These are phyloP conservation scores for Arxiozyma slooffiae DNA, from an alignment of 1,139 yeast genomes.

Conservation along the genomic window DNA sequence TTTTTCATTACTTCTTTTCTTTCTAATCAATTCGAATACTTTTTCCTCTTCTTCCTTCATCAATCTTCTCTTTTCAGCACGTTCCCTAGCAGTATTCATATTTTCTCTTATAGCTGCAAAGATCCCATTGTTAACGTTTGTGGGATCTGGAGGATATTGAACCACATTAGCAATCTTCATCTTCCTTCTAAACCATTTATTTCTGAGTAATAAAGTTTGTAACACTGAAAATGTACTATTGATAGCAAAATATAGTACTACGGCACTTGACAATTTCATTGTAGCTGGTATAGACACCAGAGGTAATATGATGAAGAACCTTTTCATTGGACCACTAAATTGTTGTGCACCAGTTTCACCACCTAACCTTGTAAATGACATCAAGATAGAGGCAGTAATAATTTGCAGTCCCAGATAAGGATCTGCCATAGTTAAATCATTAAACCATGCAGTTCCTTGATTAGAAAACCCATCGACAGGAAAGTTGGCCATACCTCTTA, in stretches of 20 bases:
- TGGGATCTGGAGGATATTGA: conserved; percentile 39
- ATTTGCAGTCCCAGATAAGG: conserved; percentile 85
- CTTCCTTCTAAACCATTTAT: conserved; percentile 45
- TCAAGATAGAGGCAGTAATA: conserved; percentile 71
- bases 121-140: conserved; percentile 35
- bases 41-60: conserved; percentile 31
- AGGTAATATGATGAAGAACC: conserved; percentile 64
- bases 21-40: conserved; percentile 26
- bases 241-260: conserved; percentile 73
- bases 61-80: conserved; percentile 36
- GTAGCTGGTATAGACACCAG: conserved; percentile 77
- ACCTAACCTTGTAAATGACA: conserved; percentile 68
- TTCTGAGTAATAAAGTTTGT: conserved; percentile 61
- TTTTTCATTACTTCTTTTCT: conserved; percentile 28
- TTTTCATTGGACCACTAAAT: conserved; percentile 62
- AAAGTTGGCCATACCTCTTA: conserved; percentile 71
- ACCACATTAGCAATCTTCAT: conserved; percentile 61
- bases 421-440: conserved; percentile 70
- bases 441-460: conserved; percentile 81
- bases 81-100: conserved; percentile 49
- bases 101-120: conserved; percentile 50
- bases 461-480: conserved; percentile 76
- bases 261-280: conserved; percentile 75
- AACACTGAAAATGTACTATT: conserved; percentile 65
- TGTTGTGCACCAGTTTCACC: conserved; percentile 85